phyloP scores from a whole-genome alignment of 495 filamentous ascomycete genomes.

The Hypoxylon subgilvum region DNA sequence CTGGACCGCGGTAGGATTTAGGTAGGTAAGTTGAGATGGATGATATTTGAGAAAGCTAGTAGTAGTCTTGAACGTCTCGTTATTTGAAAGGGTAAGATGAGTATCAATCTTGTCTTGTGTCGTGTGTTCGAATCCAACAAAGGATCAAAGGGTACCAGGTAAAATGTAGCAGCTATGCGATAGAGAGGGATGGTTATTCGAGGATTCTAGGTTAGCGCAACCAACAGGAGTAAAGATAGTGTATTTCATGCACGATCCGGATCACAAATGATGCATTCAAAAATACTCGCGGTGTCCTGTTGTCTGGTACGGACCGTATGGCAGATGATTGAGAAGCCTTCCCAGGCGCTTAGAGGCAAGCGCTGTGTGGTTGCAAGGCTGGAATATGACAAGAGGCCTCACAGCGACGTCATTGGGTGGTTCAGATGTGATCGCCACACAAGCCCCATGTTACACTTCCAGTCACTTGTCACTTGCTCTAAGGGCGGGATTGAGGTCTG shows the following conservation, averaged over 20 bases:
- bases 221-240: slow-evolving; percentile 23
- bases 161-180: too few species aligned
- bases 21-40: background rate
- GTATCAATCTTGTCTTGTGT: too few species aligned
- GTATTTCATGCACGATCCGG: slow-evolving; percentile 18
- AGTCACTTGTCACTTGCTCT: too few species aligned
- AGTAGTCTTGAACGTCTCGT: slow-evolving; percentile 1
- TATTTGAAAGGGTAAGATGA: background rate
- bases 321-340: slow-evolving; percentile 11
- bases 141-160: background rate
- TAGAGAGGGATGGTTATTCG: slow-evolving; percentile 8
- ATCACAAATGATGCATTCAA: slow-evolving; percentile 12
- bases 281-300: too few species aligned
- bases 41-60: slow-evolving; percentile 5
- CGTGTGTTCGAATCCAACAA: slow-evolving; percentile 11
- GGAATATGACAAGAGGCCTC: slow-evolving; percentile 31
- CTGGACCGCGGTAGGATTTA: background rate
- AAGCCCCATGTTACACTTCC: background rate
- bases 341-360: slow-evolving; percentile 36
- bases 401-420: slow-evolving; percentile 34
- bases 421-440: slow-evolving; percentile 29
- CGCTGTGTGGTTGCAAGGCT: slow-evolving; percentile 36
- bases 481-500: too few species aligned
- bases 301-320: background rate
- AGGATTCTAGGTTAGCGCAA: slow-evolving; percentile 6